Base-by-base conservation (phyloP, 768 basidiomycete genomes). In the Cystofilobasidium macerans region DNA sequence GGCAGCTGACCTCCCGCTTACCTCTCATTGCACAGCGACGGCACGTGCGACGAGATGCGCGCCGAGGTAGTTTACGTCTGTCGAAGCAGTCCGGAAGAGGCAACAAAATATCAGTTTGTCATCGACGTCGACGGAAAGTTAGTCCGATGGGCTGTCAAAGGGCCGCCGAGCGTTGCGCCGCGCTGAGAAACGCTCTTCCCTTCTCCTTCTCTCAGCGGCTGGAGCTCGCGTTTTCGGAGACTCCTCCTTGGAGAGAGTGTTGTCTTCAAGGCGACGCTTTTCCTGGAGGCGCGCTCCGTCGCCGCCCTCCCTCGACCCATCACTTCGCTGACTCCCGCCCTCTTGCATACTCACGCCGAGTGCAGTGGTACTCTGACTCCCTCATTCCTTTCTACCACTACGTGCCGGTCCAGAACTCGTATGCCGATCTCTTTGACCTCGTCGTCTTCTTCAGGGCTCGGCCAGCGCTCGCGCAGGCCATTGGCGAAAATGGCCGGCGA, bases 81-180 rank as follows among this genome's bases (percentile, higher is more conserved):
- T 7, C 13, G 65, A 11, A 28, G 59, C 6, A 43, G 35, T 43
- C 48, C 48, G 24, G 51, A 32, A 12, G 56, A 58, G 28, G 32
- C 56, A 16, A 38, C 35, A 13, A 47, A 24, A 32, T 58, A 59
- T 32, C 40, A 61, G 40, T 67, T 54, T 22, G 53, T 61, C 11
- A 1, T 67, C 16, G 65, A 67, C 28, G 65, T 67, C 7, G 65
- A 67, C 22, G 65, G 65, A 3, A 67, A 67, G 51, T 54, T 1
- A 18, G 51, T 54, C 8, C 51, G 3, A n/a, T n/a, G n/a, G n/a
- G n/a, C n/a, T n/a, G n/a, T n/a, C n/a, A n/a, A n/a, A n/a, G n/a
- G n/a, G n/a, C n/a, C n/a, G 28, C 28, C 32, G 28, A 14, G 16
- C 32, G 7, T 30, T n/a, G 28, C 6, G 8, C 48, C 18, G 7